phyloP scores from a whole-genome alignment of 1,139 yeast genomes.

The Yamadazyma spencermartinsiae region DNA sequence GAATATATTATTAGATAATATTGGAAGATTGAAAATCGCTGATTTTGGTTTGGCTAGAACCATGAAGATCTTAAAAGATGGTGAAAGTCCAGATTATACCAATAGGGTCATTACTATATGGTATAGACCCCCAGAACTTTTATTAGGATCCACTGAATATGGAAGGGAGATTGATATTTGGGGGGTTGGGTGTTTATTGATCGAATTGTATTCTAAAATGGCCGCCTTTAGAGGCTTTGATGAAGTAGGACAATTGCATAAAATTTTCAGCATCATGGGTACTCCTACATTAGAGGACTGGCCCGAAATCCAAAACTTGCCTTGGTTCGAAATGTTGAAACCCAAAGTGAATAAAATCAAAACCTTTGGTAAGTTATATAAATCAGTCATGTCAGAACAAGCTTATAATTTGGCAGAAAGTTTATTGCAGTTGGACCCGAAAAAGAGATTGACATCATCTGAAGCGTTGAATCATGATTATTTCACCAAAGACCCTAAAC shows the following conservation, averaged over 20 bases:
- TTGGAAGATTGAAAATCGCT: constrained; percentile 80
- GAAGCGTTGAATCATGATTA: constrained; percentile 84
- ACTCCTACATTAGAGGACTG: constrained; percentile 76
- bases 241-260: constrained; percentile 78
- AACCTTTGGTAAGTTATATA: constrained; percentile 50
- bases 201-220: constrained; percentile 72
- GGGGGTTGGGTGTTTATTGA: constrained; percentile 93
- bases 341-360: constrained; percentile 53
- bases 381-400: constrained; percentile 47
- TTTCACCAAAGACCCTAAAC: constrained; percentile 67
- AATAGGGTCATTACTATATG: constrained; percentile 93
- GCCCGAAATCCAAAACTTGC: constrained; percentile 75
- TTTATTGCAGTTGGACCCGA: constrained; percentile 70
- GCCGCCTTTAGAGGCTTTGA: constrained; percentile 89
- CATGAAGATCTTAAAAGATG: constrained; percentile 55
- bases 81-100: constrained; percentile 74
- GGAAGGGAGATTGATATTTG: constrained; percentile 92
- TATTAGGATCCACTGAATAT: constrained; percentile 87
- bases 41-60: constrained; percentile 93
- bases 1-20: constrained; percentile 71
- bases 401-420: constrained; percentile 66
- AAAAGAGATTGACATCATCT: constrained; percentile 72
- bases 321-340: constrained; percentile 88
- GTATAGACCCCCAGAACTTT: constrained; percentile 95
- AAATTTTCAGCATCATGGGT: constrained; percentile 83